Percentiles rank a stretch among this genome's conserved stretches.
phyloP scores from a whole-genome alignment of 345 rosid species.

The Lumnitzera littorea region DNA sequence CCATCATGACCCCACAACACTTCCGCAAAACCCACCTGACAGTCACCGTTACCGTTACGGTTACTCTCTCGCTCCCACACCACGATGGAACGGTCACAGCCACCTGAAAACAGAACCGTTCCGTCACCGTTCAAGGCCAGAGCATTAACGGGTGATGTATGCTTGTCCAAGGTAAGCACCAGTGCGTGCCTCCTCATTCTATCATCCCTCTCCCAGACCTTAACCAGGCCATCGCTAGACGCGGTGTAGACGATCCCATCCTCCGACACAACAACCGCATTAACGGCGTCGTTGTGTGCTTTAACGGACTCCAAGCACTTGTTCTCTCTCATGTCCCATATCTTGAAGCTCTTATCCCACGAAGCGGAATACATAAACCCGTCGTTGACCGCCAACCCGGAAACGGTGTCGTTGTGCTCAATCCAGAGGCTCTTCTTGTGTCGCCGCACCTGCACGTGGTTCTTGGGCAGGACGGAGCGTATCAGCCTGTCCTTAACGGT shows the following conservation, averaged over 20 bases:
- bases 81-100: slow-evolving; percentile 29
- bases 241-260: slow-evolving; percentile 36
- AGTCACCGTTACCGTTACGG: neutral
- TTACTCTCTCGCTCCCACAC: slow-evolving; percentile 29
- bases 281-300: slow-evolving; percentile 43
- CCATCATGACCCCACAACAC: slow-evolving; percentile 32
- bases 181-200: slow-evolving; percentile 17
- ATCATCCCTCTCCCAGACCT: slow-evolving; percentile 28
- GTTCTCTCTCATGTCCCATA: slow-evolving; percentile 19
- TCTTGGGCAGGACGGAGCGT: slow-evolving; percentile 23
- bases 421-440: slow-evolving; percentile 44
- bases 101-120: slow-evolving; percentile 30
- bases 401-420: slow-evolving; percentile 40
- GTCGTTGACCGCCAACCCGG: slow-evolving; percentile 21
- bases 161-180: slow-evolving; percentile 27
- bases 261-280: slow-evolving; percentile 26
- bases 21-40: slow-evolving; percentile 22
- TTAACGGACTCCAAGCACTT: slow-evolving; percentile 39
- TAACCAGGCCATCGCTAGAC: slow-evolving; percentile 29
- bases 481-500: slow-evolving; percentile 28
- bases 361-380: slow-evolving; percentile 39
- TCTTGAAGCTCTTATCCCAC: slow-evolving; percentile 47
- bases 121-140: slow-evolving; percentile 30
- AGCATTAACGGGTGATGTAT: slow-evolving; percentile 32
- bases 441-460: slow-evolving; percentile 35